A percentile compares a stretch with the other conserved stretches of the same genome.
Evolutionary conservation across 2,329 filamentous ascomycete genomes (phyloP).

Genomic region (Aureobasidium uvarum): DNA sequence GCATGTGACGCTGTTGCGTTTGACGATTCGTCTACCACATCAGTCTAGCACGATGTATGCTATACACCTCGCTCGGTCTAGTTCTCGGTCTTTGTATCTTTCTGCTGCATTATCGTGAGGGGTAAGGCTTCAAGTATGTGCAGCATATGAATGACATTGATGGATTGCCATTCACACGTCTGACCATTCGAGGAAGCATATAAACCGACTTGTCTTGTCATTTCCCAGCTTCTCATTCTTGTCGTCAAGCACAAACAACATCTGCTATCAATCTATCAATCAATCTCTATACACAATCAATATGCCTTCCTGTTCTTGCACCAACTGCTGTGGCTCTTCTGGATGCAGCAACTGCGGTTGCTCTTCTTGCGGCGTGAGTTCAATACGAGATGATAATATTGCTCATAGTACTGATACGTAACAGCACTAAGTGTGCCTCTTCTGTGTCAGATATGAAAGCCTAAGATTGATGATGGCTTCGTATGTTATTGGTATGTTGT

Average conservation of each 20-base stretch:
- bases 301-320: slow-evolving; percentile 24
- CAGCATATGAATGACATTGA: neutral
- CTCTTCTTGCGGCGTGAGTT: slow-evolving; percentile 17
- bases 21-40: neutral
- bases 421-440: neutral
- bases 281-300: neutral
- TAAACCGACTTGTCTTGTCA: neutral
- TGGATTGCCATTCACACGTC: neutral
- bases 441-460: neutral
- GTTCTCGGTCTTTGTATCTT: neutral
- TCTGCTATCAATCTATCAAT: neutral
- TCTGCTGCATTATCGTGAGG: slow-evolving; percentile 11
- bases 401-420: neutral
- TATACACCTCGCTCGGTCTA: slow-evolving; percentile 1
- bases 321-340: slow-evolving; percentile 20
- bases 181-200: neutral
- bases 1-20: slow-evolving; percentile 4
- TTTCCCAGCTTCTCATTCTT: neutral
- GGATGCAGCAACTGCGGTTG: slow-evolving; percentile 20
- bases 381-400: neutral
- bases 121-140: neutral
- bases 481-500: neutral
- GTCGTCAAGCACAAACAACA: neutral
- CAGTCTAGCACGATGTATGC: neutral
- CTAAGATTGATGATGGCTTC: neutral